Conservation (phyloP, 2,329 filamentous ascomycete genomes). For the Colletotrichum horii region DNA sequence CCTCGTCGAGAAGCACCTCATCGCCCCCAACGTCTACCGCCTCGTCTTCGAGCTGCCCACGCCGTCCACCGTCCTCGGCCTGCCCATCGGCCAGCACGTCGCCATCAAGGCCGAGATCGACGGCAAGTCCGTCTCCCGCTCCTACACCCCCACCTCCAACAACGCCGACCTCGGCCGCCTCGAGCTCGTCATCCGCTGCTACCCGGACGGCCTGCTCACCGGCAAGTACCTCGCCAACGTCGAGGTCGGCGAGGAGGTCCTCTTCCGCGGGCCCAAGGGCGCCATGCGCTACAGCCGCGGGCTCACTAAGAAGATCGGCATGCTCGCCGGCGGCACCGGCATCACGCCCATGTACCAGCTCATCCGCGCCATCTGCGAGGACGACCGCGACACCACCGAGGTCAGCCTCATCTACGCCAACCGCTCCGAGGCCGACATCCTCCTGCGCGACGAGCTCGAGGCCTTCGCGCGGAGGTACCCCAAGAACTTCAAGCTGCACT, state of each 20-base stretch:
- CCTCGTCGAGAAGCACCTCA: slow-evolving; percentile 41
- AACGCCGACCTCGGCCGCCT: slow-evolving; percentile 53
- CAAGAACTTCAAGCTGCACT: slow-evolving; percentile 59
- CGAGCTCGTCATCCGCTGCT: slow-evolving; percentile 57
- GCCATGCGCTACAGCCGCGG: slow-evolving; percentile 56
- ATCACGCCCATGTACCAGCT: slow-evolving; percentile 52
- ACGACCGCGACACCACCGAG: slow-evolving; percentile 61
- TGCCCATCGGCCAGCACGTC: slow-evolving; percentile 63
- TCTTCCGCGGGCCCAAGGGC: slow-evolving; percentile 61
- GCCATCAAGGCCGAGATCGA: slow-evolving; percentile 53
- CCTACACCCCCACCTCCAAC: slow-evolving; percentile 61
- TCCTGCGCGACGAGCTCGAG: slow-evolving; percentile 62
- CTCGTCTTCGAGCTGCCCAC: slow-evolving; percentile 54
- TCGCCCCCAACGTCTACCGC: slow-evolving; percentile 50
- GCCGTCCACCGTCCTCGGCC: slow-evolving; percentile 48
- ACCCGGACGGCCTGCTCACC: slow-evolving; percentile 56
- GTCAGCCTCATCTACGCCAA: slow-evolving; percentile 66
- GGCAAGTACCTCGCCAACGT: slow-evolving; percentile 52
- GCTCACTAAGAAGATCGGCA: slow-evolving; percentile 51
- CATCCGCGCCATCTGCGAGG: slow-evolving; percentile 63
- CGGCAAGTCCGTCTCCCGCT: slow-evolving; percentile 50
- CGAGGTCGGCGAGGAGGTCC: slow-evolving; percentile 51
- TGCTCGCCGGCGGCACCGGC: slow-evolving; percentile 54
- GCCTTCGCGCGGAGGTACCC: slow-evolving; percentile 54
- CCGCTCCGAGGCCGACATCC: slow-evolving; percentile 62